phyloP scores from a whole-genome alignment of 2,329 filamentous ascomycete genomes.

The Diatrype stigma region DNA sequence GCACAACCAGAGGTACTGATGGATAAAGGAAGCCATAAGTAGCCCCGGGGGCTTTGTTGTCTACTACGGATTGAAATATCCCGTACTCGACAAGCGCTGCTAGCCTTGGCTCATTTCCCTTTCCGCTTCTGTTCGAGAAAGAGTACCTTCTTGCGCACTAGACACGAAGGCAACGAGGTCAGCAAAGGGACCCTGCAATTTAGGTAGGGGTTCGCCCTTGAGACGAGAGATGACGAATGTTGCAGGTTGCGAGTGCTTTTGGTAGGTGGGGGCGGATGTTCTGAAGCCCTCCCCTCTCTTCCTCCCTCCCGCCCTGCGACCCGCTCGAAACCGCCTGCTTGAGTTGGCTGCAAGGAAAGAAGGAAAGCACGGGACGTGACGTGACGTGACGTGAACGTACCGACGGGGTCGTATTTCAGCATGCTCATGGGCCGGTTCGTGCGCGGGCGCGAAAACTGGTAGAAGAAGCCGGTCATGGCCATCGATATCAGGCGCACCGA shows the following conservation, averaged over 20 bases:
- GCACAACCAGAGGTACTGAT: too few relatives aligned
- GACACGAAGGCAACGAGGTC: not conserved
- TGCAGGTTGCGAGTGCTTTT: too few relatives aligned
- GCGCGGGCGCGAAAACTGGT: constrained; percentile 81
- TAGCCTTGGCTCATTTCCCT: constrained; percentile 43
- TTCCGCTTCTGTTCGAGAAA: constrained; percentile 92
- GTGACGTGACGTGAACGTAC: constrained; percentile 46
- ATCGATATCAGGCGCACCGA: constrained; percentile 94
- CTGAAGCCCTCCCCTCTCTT: too few relatives aligned
- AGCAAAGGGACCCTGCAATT: too few relatives aligned
- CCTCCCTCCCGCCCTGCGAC: too few relatives aligned
- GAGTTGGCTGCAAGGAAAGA: not conserved
- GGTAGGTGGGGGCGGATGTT: too few relatives aligned
- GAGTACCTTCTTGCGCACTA: constrained; percentile 91
- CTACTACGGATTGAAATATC: not conserved
- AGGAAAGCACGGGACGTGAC: not conserved
- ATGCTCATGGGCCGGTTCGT: constrained; percentile 83
- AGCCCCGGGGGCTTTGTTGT: not conserved
- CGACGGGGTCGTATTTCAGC: constrained; percentile 97
- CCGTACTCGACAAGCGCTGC: not conserved
- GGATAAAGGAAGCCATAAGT: not conserved
- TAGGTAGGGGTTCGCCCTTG: too few relatives aligned
- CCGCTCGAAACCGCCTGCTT: too few relatives aligned
- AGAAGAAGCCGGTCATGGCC: constrained; percentile 98
- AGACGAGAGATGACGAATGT: too few relatives aligned